These are phyloP conservation scores for Leavenworthia alabamica DNA, from an alignment of 345 rosid species.

Conservation along the genomic window DNA sequence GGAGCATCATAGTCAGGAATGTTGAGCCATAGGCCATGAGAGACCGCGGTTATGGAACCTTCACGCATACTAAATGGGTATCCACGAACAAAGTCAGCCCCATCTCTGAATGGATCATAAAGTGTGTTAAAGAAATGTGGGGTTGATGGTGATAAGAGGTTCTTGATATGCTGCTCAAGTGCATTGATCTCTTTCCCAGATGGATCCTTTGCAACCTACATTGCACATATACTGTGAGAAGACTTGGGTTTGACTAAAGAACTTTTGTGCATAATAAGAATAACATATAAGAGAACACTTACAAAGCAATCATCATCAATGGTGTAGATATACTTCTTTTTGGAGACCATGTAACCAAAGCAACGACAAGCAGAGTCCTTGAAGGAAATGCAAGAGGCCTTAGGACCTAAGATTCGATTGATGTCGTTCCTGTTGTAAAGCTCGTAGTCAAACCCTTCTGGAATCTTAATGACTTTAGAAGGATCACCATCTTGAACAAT, in stretches of 20 bases:
- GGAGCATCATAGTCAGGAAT: conserved; percentile 93
- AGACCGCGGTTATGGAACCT: conserved; percentile 69
- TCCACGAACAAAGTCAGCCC: conserved; percentile 85
- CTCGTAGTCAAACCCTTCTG: conserved; percentile 25
- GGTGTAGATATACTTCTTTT: conserved; percentile 55
- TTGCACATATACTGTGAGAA: conserved; percentile 8
- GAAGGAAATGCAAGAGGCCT: conserved; percentile 28
- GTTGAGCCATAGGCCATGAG: conserved; percentile 93
- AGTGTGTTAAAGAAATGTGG: conserved; percentile 81
- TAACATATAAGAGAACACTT: conserved; percentile 8
- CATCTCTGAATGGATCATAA: conserved; percentile 68
- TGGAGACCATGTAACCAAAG: conserved; percentile 58
- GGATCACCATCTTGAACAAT: conserved; percentile 34
- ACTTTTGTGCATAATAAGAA: not conserved
- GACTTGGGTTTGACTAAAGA: too few relatives aligned
- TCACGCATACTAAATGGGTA: conserved; percentile 84
- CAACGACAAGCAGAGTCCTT: conserved; percentile 44
- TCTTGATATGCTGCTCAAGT: conserved; percentile 78
- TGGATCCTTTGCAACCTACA: conserved; percentile 80
- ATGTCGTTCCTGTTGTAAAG: conserved; percentile 30
- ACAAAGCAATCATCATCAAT: conserved; percentile 67
- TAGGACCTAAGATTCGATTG: conserved; percentile 29
- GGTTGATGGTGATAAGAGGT: conserved; percentile 57
- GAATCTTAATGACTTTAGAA: conserved; percentile 21
- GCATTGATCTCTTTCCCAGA: conserved; percentile 73